Percentiles rank a stretch among this genome's conserved stretches.
phyloP scores from a whole-genome alignment of 306 rosid species.

The Trifolium subterraneum region DNA sequence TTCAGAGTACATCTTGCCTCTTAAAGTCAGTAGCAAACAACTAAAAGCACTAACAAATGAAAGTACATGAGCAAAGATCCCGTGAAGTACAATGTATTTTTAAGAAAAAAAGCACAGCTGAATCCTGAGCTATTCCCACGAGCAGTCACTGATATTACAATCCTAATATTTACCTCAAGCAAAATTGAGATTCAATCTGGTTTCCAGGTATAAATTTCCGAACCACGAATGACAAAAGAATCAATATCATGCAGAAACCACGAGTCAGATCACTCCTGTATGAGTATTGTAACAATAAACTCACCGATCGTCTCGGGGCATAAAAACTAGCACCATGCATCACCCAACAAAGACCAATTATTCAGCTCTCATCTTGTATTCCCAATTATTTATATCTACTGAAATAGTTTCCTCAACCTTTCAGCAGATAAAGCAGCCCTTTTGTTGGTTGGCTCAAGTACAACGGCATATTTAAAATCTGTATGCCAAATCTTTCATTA shows the following conservation, averaged over 20 bases:
- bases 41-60: not conserved
- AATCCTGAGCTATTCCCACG: constrained; percentile 32
- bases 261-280: constrained; percentile 33
- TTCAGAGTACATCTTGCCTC: not conserved
- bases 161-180: constrained; percentile 47
- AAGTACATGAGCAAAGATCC: constrained; percentile 27
- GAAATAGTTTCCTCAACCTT: constrained; percentile 77
- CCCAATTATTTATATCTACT: constrained; percentile 43
- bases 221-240: constrained; percentile 47
- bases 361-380: constrained; percentile 30
- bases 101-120: constrained; percentile 21
- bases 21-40: not conserved
- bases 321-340: constrained; percentile 29
- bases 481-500: constrained; percentile 46
- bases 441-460: constrained; percentile 98
- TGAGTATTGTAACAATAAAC: constrained; percentile 37
- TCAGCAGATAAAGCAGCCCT: constrained; percentile 85
- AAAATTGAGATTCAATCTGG: constrained; percentile 60
- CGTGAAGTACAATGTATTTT: constrained; percentile 20
- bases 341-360: constrained; percentile 9
- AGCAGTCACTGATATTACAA: constrained; percentile 45
- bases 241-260: constrained; percentile 44
- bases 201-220: constrained; percentile 41
- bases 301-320: constrained; percentile 31
- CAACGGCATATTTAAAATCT: constrained; percentile 87